Evolutionary conservation across 2,329 filamentous ascomycete species (phyloP), one percentile per base, ranked within the genome.

Genomic region (Cadophora gregata): DNA sequence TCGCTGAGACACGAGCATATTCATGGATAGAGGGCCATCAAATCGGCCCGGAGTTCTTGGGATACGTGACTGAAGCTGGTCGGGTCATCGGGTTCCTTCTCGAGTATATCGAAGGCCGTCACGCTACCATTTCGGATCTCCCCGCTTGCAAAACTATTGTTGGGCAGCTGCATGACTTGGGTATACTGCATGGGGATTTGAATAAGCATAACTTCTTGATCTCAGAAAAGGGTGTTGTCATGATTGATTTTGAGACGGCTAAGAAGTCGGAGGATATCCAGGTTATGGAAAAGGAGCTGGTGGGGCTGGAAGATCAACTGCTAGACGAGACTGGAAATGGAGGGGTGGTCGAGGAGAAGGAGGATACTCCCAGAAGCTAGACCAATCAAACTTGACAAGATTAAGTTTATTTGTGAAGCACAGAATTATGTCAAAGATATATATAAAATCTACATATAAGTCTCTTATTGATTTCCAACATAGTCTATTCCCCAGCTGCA

Each of bases 151-250:
- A 72, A 48, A 27, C 24, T 6, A 65, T 42, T 16, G 67, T 81
- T 21, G 16, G 19, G n/a, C 69, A 68, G 61, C 69, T 81, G 62
- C 79, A 81, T 69, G 12, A 38, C 1, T 65, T 80, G n/a, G 75
- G 76, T 0, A 76, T 81, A 42, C 69, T 73, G 64, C 78, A 80
- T 67, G 77, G 77, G 3, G 78, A 81, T 70, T 69, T 79, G 59
- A 80, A 80, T 67, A 76, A 73, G 64, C 68, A 79, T 65, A 80
- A 80, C 64, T 78, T 81, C 62, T 73, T 81, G 14, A 63, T 81
- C 5, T 68, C 38, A 1, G 65, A 76, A 16, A 70, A 66, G 8
- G 62, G 67, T 7, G 76, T 70, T 59, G 72, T 78, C 50, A 64
- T 81, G 4, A 70, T 81, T 29, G 78, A 80, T 65, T 80, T 80